phyloP scores from a whole-genome alignment of 257 asterid genomes.

The Plantago elongata region DNA sequence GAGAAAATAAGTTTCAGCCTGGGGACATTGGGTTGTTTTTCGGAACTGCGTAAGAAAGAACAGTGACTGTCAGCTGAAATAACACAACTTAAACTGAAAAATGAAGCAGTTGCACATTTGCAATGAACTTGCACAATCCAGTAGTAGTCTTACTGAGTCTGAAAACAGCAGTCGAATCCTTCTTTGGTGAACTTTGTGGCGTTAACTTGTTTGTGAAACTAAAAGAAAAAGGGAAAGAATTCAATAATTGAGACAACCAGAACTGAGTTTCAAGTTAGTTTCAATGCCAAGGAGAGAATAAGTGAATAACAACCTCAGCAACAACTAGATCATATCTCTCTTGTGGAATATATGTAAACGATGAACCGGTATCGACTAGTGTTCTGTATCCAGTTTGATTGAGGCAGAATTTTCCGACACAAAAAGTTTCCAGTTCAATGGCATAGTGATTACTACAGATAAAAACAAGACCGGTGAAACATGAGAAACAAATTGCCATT shows the following conservation, averaged over 20 bases:
- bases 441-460: constrained; percentile 38
- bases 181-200: constrained; percentile 34
- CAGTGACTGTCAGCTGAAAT: constrained; percentile 20
- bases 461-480: constrained; percentile 9
- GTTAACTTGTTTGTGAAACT: constrained; percentile 56
- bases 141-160: constrained; percentile 44
- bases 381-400: constrained; percentile 47
- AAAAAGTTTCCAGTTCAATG: constrained; percentile 53
- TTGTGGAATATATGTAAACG: constrained; percentile 66
- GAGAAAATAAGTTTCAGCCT: constrained; percentile 49
- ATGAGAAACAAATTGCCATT: not conserved
- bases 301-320: constrained; percentile 51
- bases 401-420: constrained; percentile 54
- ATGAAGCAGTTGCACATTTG: constrained; percentile 15
- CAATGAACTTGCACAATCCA: not conserved
- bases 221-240: constrained; percentile 10
- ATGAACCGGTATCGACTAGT: constrained; percentile 73
- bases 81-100: constrained; percentile 8
- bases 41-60: constrained; percentile 44
- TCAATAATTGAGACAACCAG: not conserved
- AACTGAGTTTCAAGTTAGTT: not conserved
- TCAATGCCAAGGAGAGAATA: constrained; percentile 9
- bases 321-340: constrained; percentile 42
- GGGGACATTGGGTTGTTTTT: constrained; percentile 40
- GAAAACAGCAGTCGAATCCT: constrained; percentile 53